Base-by-base conservation (phyloP, 306 rosid genomes). In the Begonia masoniana region DNA sequence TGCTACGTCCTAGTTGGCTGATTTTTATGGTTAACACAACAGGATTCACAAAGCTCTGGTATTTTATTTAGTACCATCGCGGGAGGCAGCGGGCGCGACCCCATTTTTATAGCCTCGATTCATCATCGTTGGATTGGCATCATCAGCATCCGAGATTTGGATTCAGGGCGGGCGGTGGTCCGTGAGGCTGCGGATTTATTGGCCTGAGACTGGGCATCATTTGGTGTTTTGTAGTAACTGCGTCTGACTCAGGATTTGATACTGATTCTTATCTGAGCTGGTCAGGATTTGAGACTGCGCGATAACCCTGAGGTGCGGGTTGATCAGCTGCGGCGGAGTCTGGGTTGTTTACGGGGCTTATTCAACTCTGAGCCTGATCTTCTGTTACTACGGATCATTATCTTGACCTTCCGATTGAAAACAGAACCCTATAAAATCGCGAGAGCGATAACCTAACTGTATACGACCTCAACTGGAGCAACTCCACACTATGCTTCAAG, bases 1-100 rank as follows among this genome's bases (percentile, higher is more conserved):
- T 46, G 13, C 50, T 46, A 46, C 50, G 50, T 11, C 50, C 50
- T 46, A 46, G 50, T 46, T 46, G 50, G 15, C 15, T 46, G 50
- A 26, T 26, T 26, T 26, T 26, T 2, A 4, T 26, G 1, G 3
- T 1, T 4, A 26, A 26, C 1, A 26, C 36, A n/a, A n/a, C 36
- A 26, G 36, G 36, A 26, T 26, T 26, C 15, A 46, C 2, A 46
- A 6, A 11, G 13, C 50, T 12, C 15, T 7, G n/a, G 13, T 46
- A 46, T 46, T 2, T 14, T 14, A 11, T 46, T 46, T 12, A 11
- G n/a, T 14, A 46, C 50, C 50, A 46, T 46, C 13, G 50, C 15
- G 13, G 50, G 15, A 46, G 50, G n/a, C 50, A 1, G 50, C 15
- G 50, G 15, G 50, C 8, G 50, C 13, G 50, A 26, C 36, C 36